A percentile compares a stretch with the other conserved stretches of the same genome.
Conservation (phyloP, 2,329 filamentous ascomycete genomes). For the Sporothrix schenckii region DNA sequence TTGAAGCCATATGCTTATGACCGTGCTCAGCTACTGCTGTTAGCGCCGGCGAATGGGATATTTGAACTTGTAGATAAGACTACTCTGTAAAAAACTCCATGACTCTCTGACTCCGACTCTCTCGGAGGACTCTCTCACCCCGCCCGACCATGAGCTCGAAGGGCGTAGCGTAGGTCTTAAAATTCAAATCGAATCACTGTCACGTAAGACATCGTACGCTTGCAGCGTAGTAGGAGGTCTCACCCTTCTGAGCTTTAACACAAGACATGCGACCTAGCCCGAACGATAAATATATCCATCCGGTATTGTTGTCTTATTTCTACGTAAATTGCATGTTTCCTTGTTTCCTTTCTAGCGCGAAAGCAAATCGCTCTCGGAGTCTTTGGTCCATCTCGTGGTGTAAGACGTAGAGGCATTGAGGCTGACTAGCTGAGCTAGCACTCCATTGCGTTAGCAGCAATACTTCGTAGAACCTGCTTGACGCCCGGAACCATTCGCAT, state of each 20-base stretch:
- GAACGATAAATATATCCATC: not conserved
- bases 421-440: not conserved
- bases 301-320: not conserved
- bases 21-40: too few relatives aligned
- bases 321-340: slow-evolving; percentile 4
- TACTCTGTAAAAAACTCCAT: too few relatives aligned
- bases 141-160: too few relatives aligned
- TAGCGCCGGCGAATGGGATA: too few relatives aligned
- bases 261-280: slow-evolving; percentile 1
- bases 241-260: not conserved
- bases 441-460: slow-evolving; percentile 9
- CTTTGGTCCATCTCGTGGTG: not conserved
- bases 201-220: not conserved
- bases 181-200: not conserved
- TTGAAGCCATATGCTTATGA: too few relatives aligned
- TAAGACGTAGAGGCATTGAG: not conserved
- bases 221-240: not conserved
- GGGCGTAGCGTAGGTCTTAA: not conserved
- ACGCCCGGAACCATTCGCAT: not conserved
- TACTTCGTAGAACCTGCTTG: not conserved
- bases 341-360: slow-evolving; percentile 11
- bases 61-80: too few relatives aligned
- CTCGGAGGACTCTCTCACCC: too few relatives aligned
- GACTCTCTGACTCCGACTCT: too few relatives aligned
- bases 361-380: slow-evolving; percentile 7